These are phyloP conservation scores for Plasmodium berghei DNA, from an alignment of 169 alveolate genomes.

Conservation along the genomic window DNA sequence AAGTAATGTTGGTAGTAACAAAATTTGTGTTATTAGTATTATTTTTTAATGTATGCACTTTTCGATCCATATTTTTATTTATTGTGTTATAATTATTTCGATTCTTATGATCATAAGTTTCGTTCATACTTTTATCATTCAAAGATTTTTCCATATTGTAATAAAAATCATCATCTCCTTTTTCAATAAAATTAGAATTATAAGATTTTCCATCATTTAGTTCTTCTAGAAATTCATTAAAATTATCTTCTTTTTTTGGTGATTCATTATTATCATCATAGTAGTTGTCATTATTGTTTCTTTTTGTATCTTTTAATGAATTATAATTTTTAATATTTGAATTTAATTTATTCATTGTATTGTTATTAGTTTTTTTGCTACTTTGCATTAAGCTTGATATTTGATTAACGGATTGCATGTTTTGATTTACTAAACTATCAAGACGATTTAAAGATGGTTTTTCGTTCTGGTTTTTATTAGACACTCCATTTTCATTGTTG, in stretches of 20 bases:
- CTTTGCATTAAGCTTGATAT: conserved; percentile 52
- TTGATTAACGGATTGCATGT: conserved; percentile 74
- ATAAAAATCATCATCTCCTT: conserved; percentile 37
- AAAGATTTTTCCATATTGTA: conserved; percentile 17
- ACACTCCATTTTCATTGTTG: not conserved
- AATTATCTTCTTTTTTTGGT: conserved; percentile 56
- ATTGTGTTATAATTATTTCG: not conserved
- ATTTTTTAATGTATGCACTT: not conserved
- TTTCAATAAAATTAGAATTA: conserved; percentile 11
- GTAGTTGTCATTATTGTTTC: conserved; percentile 1
- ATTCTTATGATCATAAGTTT: conserved; percentile 33
- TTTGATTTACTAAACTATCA: conserved; percentile 54
- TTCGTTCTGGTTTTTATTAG: conserved; percentile 13
- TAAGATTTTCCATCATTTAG: conserved; percentile 14
- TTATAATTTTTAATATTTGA: not conserved
- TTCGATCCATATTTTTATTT: not conserved
- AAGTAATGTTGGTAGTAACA: not conserved
- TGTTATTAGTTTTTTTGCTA: conserved; percentile 8
- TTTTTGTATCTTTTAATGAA: not conserved
- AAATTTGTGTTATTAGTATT: not conserved
- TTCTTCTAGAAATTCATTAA: conserved; percentile 71
- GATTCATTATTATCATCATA: conserved; percentile 15
- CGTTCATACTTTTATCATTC: conserved; percentile 41
- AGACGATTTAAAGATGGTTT: conserved; percentile 26
- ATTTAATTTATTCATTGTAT: conserved; percentile 9